These are phyloP conservation scores for Moniliophthora roreri DNA, from an alignment of 1,284 basidiomycete genomes.

Conservation along the genomic window DNA sequence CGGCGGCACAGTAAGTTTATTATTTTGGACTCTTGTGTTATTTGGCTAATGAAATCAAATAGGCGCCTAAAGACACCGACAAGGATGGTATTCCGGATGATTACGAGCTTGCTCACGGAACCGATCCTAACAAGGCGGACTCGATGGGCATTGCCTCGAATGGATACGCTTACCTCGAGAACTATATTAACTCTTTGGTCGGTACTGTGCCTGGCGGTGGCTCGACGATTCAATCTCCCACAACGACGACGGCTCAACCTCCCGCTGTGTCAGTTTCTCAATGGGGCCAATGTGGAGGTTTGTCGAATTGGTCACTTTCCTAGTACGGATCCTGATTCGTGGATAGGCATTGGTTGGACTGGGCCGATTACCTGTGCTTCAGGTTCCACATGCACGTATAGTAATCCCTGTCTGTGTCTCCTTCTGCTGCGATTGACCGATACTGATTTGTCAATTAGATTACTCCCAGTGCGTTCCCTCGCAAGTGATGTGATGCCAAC, in stretches of 20 bases:
- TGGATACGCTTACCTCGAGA: conserved; percentile 26
- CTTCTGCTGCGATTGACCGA: no score
- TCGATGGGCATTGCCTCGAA: conserved; percentile 32
- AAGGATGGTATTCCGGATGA: conserved; percentile 34
- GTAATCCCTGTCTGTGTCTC: conserved; percentile 1
- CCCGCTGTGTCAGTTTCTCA: no score
- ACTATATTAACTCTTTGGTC: conserved; percentile 3
- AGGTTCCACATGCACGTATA: neutral
- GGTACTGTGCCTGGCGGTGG: no score
- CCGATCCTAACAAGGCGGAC: conserved; percentile 32
- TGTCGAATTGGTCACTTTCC: no score
- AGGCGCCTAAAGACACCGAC: conserved; percentile 33
- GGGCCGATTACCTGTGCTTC: conserved; percentile 4
- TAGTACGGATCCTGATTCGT: no score
- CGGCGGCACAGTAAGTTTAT: conserved; percentile 29
- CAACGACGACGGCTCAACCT: no score
- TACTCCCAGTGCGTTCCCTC: no score
- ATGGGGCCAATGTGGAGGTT: no score
- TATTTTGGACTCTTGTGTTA: neutral
- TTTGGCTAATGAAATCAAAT: neutral
- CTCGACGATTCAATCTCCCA: no score
- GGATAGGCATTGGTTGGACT: conserved; percentile 1
- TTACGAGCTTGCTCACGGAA: conserved; percentile 34
- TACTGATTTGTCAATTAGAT: no score
- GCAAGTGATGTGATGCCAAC: no score